Conservation (phyloP, 495 filamentous ascomycete genomes). For the Peziza echinospora region DNA sequence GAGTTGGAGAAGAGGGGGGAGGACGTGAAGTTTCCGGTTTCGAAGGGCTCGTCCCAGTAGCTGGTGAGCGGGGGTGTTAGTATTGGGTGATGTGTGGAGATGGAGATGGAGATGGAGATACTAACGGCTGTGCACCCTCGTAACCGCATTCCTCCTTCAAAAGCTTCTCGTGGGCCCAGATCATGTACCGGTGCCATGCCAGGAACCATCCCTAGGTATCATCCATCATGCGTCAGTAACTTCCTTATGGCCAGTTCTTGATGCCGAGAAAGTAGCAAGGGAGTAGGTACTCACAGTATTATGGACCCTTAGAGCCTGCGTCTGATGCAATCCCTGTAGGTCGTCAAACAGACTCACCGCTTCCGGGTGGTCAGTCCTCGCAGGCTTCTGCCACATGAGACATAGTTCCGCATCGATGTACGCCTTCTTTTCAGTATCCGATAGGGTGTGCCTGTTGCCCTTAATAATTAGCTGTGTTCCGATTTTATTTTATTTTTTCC, state of each 20-base stretch:
- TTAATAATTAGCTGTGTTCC: no score
- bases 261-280: neutral
- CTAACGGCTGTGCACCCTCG: constrained; percentile 22
- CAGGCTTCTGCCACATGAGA: constrained; percentile 22
- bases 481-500: no score
- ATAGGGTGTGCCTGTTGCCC: constrained; percentile 22
- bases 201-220: constrained; percentile 17
- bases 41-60: constrained; percentile 22
- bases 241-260: neutral
- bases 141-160: constrained; percentile 21
- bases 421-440: constrained; percentile 19
- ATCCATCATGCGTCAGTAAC: neutral
- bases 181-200: constrained; percentile 14
- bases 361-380: constrained; percentile 15
- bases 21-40: neutral
- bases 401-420: constrained; percentile 28
- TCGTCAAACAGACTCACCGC: constrained; percentile 26
- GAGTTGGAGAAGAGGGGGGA: no score
- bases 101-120: no score
- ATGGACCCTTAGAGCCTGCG: constrained; percentile 10
- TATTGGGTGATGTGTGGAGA: no score
- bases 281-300: neutral
- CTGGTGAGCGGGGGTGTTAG: constrained; percentile 26
- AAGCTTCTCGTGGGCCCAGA: constrained; percentile 16
- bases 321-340: constrained; percentile 15